These are phyloP conservation scores for Aspergillus bertholletiae DNA, from an alignment of 495 filamentous ascomycete genomes.

Conservation along the genomic window DNA sequence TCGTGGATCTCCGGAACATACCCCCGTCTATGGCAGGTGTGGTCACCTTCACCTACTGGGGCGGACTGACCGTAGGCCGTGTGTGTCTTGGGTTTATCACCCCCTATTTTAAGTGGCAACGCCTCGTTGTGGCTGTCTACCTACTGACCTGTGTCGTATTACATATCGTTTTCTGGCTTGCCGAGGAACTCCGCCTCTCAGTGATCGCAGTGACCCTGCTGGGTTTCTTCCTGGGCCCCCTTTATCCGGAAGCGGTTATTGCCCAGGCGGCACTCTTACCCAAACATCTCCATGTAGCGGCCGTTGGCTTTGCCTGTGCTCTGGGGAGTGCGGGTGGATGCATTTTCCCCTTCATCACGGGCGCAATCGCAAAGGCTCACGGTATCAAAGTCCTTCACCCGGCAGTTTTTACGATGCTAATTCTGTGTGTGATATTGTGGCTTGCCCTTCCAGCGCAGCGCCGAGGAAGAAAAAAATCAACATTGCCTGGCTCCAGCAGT, in stretches of 20 bases:
- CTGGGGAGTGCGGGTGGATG: conserved; percentile 70
- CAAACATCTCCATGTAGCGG: conserved; percentile 66
- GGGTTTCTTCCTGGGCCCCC: conserved; percentile 61
- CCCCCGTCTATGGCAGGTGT: conserved; percentile 49
- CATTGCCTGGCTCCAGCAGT: not conserved
- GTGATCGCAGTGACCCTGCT: conserved; percentile 61
- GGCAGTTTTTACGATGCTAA: conserved; percentile 50
- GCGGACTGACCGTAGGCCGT: conserved; percentile 53
- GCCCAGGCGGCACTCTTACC: conserved; percentile 74
- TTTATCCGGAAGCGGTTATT: conserved; percentile 70
- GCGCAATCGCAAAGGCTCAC: conserved; percentile 66
- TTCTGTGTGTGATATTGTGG: not conserved
- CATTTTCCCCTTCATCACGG: conserved; percentile 69
- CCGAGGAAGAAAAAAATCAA: not conserved
- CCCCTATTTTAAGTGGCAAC: conserved; percentile 48
- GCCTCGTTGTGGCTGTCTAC: conserved; percentile 28
- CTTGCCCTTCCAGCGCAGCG: not conserved
- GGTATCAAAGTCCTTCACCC: conserved; percentile 69
- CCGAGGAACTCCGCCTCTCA: conserved; percentile 66
- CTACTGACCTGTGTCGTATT: conserved; percentile 42
- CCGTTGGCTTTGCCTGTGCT: conserved; percentile 76
- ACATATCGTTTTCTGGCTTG: conserved; percentile 60
- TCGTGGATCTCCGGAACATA: conserved; percentile 51
- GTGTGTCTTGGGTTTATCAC: conserved; percentile 57
- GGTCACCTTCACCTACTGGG: conserved; percentile 59